A percentile compares a stretch with the other conserved stretches of the same genome.
These are phyloP conservation scores for Drechslerella stenobrocha DNA, from an alignment of 2,329 filamentous ascomycete genomes.

Conservation along the genomic window DNA sequence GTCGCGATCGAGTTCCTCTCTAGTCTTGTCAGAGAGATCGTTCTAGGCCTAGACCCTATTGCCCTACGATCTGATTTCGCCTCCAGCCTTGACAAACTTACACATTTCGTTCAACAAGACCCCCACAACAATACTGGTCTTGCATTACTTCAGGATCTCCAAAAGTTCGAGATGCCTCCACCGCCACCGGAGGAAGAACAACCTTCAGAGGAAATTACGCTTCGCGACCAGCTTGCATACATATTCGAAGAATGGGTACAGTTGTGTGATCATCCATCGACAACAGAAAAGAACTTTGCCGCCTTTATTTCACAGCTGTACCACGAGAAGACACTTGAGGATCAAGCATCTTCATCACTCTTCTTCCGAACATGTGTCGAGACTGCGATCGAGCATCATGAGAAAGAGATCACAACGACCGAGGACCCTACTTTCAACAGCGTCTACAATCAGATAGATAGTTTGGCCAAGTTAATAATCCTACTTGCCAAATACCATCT, in stretches of 20 bases:
- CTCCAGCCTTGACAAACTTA: constrained; percentile 52
- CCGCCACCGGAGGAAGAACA: constrained; percentile 68
- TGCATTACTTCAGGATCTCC: constrained; percentile 51
- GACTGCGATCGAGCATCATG: constrained; percentile 74
- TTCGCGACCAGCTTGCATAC: constrained; percentile 85
- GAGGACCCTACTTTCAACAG: constrained; percentile 55
- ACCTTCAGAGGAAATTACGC: constrained; percentile 67
- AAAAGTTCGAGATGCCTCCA: constrained; percentile 49
- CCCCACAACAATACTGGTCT: constrained; percentile 51
- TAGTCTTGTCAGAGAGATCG: constrained; percentile 51
- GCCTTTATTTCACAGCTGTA: constrained; percentile 86
- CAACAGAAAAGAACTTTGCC: constrained; percentile 70
- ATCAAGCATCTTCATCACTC: constrained; percentile 72
- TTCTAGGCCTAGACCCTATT: constrained; percentile 49
- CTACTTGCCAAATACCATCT: constrained; percentile 73
- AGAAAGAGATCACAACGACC: constrained; percentile 64
- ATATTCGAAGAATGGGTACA: constrained; percentile 94
- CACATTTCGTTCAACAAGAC: constrained; percentile 52
- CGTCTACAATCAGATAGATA: constrained; percentile 69
- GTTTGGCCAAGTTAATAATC: constrained; percentile 77
- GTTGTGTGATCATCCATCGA: constrained; percentile 74
- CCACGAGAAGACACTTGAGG: constrained; percentile 70
- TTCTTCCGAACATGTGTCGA: constrained; percentile 85
- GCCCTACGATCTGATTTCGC: constrained; percentile 53
- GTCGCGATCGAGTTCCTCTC: constrained; percentile 52